phyloP scores from a whole-genome alignment of 495 filamentous ascomycete genomes.

The Penicillium atrosanguineum region DNA sequence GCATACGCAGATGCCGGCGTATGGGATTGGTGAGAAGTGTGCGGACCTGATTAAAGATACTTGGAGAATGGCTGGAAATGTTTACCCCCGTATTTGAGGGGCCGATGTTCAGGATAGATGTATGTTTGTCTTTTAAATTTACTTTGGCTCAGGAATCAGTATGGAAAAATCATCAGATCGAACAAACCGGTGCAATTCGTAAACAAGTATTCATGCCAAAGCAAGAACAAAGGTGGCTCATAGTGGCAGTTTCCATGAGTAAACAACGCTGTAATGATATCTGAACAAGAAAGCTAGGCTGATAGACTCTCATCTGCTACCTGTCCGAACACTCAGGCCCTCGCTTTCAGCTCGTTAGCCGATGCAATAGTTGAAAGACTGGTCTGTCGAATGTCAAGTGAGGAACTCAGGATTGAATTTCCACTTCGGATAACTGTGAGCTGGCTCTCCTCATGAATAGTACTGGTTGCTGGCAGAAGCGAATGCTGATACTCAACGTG shows the following conservation, averaged over 20 bases:
- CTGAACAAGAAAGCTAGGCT: background rate
- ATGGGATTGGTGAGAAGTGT: conserved; percentile 58
- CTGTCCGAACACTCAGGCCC: background rate
- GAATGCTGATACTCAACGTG: conserved; percentile 22
- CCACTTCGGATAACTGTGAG: conserved; percentile 18
- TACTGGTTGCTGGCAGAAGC: conserved; percentile 12
- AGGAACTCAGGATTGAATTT: background rate
- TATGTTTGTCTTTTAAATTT: background rate
- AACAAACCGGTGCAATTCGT: background rate
- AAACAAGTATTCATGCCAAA: background rate
- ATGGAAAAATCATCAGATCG: background rate
- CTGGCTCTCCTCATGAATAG: conserved; percentile 12
- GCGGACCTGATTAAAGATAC: conserved; percentile 54
- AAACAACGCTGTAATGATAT: background rate
- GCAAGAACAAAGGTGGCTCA: background rate
- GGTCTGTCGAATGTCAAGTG: background rate
- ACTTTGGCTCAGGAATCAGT: background rate
- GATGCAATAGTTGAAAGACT: background rate
- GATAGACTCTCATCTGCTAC: background rate
- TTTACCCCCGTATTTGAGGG: conserved; percentile 20
- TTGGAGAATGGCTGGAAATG: conserved; percentile 25
- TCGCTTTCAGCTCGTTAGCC: background rate
- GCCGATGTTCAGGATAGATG: background rate
- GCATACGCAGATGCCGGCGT: conserved; percentile 59
- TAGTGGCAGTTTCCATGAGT: background rate